Evolutionary conservation across 352 stramenopile species (phyloP), one percentile per base, ranked within the genome.

Genomic region (Globisporangium rhizosaccharum): DNA sequence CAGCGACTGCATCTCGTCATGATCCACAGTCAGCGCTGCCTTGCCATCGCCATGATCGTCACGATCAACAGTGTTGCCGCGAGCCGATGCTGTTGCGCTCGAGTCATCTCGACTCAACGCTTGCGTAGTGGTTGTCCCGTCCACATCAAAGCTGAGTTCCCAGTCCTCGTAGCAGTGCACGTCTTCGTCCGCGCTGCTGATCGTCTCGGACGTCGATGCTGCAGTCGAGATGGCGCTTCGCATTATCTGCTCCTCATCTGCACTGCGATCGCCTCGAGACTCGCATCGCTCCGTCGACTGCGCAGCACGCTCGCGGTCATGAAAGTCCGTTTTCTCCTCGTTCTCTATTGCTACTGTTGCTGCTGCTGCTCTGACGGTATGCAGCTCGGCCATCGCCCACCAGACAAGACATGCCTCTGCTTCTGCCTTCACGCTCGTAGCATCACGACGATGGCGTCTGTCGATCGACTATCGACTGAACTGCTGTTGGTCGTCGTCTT

Each of bases 151-250:
- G 37, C 44, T 39, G 52, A 76, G 61, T 12, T 76, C 66, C 66
- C 70, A 82, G 17, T 82, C 73, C 10, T 80, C 63, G 33, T 64
- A 79, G 39, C 57, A 61, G 20, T 65, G 68, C 1, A 74, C 62
- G 33, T 76, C 65, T 18, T 81, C 74, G 37, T 51, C 71, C 28
- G 46, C 66, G 51, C 67, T 81, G 55, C 52, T 59, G 53, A 79
- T 81, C 25, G 72, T 75, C 5, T 80, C 73, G 7, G 67, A 59
- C n/a, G 46, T 63, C 8, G 70, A 79, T 15, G 33, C 59, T 33
- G 73, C 66, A 18, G 68, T 76, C 37, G 63, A 70, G 25, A 65
- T 28, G 7, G 59, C 46, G 23, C 52, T 65, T 20, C 52, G 58
- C 7, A 28, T 10, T 36, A 28, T 10, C 23, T 36, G 0, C 18